A percentile compares a stretch with the other conserved stretches of the same genome.
Conservation (phyloP, 768 basidiomycete genomes). For the Astraeus odoratus region DNA sequence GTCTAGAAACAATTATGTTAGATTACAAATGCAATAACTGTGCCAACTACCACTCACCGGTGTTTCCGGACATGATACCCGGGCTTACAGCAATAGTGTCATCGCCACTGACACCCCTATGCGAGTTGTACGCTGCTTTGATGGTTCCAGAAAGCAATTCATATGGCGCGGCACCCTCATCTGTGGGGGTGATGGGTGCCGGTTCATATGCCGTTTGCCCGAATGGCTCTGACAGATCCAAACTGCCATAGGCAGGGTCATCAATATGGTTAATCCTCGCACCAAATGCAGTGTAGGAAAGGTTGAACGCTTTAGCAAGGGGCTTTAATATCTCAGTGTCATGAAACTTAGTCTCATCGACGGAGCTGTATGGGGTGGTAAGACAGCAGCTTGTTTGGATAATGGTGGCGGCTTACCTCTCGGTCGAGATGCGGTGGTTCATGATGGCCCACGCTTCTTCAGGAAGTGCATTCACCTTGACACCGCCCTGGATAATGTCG, state of each 20-base stretch:
- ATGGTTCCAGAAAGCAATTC: conserved; percentile 56
- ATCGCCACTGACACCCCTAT: conserved; percentile 32
- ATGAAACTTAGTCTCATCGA: conserved; percentile 38
- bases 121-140: conserved; percentile 51
- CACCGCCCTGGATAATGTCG: conserved; percentile 59
- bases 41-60: conserved; percentile 19
- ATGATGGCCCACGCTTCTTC: conserved; percentile 64
- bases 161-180: conserved; percentile 31
- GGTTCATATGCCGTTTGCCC: conserved; percentile 47
- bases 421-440: conserved; percentile 64
- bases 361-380: conserved; percentile 20
- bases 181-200: conserved; percentile 53
- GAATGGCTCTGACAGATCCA: conserved; percentile 46
- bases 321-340: conserved; percentile 36
- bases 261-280: conserved; percentile 28
- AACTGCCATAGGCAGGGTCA: conserved; percentile 33
- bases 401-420: conserved; percentile 36
- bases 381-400: neutral
- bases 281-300: conserved; percentile 57
- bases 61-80: conserved; percentile 56
- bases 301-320: conserved; percentile 46
- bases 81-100: conserved; percentile 37
- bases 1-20: conserved; percentile 21
- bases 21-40: neutral
- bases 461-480: conserved; percentile 76